A percentile compares a stretch with the other conserved stretches of the same genome.
Evolutionary conservation across 139 green algal genomes (phyloP).

Genomic region (Chlorella sp.): DNA sequence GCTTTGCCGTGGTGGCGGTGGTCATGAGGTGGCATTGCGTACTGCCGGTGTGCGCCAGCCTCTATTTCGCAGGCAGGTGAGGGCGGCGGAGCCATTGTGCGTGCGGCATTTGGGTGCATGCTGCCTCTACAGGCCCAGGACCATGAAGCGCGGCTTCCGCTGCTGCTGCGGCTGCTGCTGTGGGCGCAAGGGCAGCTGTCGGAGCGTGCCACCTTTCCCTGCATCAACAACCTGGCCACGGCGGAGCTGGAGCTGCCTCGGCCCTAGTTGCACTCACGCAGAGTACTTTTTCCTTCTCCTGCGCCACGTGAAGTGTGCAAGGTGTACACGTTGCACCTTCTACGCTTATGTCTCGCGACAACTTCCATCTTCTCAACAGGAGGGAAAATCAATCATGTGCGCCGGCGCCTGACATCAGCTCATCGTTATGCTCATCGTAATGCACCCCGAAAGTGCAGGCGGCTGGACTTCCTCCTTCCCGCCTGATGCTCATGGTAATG

Average conservation of each 20-base stretch:
- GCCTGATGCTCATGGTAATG: too few species aligned
- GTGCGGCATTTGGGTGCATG: not conserved
- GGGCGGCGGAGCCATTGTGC: not conserved
- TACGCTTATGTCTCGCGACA: too few species aligned
- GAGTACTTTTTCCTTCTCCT: too few species aligned
- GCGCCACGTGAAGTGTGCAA: too few species aligned
- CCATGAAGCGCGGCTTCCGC: constrained; percentile 65
- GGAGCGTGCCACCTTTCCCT: constrained; percentile 58
- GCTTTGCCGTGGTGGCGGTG: not conserved
- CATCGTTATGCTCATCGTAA: too few species aligned
- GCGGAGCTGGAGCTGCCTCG: constrained; percentile 27
- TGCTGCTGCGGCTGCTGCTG: constrained; percentile 74
- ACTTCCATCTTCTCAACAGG: too few species aligned
- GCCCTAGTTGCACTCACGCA: not conserved
- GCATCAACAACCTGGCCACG: constrained; percentile 64
- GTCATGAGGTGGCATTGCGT: not conserved
- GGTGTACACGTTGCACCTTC: too few species aligned
- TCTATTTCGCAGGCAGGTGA: not conserved
- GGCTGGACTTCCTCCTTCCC: too few species aligned
- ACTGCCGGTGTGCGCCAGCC: not conserved
- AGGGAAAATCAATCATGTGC: too few species aligned
- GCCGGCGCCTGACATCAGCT: too few species aligned
- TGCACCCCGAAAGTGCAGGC: too few species aligned
- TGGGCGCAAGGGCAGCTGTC: constrained; percentile 68
- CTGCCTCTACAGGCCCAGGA: constrained; percentile 42